Percentiles rank a stretch among this genome's conserved stretches.
phyloP scores from a whole-genome alignment of 163 green algal genomes.

The Scenedesmus sp. region DNA sequence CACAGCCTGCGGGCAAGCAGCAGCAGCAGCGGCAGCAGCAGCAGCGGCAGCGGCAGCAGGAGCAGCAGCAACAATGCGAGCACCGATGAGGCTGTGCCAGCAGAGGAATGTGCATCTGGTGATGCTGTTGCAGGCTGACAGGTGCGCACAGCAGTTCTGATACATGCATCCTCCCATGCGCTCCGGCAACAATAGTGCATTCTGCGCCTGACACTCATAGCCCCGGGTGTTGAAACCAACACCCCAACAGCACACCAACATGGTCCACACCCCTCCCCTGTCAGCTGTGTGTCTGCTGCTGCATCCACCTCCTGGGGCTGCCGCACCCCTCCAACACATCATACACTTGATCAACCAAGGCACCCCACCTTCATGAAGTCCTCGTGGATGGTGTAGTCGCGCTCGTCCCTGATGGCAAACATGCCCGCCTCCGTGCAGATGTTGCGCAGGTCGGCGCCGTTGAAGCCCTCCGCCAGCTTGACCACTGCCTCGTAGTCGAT shows the following conservation, averaged over 20 bases:
- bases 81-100: not conserved
- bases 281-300: too few species aligned
- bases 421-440: constrained; percentile 98
- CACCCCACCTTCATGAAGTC: constrained; percentile 98
- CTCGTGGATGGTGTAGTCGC: constrained; percentile 97
- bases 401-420: constrained; percentile 99
- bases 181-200: too few species aligned
- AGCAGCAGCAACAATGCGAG: not conserved
- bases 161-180: not conserved
- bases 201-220: too few species aligned
- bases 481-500: constrained; percentile 99
- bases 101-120: not conserved
- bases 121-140: not conserved
- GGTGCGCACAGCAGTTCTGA: too few species aligned
- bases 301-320: too few species aligned
- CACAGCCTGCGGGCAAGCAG: constrained; percentile 75
- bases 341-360: too few species aligned
- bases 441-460: constrained; percentile 98
- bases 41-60: not conserved
- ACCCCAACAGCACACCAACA: too few species aligned
- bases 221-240: too few species aligned
- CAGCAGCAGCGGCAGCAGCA: not conserved
- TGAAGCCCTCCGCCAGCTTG: constrained; percentile 98
- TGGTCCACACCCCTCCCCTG: too few species aligned
- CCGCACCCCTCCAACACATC: too few species aligned